Percentiles rank a stretch among this genome's conserved stretches.
phyloP scores from a whole-genome alignment of 441 rosid genomes.

The Manihot esculenta region DNA sequence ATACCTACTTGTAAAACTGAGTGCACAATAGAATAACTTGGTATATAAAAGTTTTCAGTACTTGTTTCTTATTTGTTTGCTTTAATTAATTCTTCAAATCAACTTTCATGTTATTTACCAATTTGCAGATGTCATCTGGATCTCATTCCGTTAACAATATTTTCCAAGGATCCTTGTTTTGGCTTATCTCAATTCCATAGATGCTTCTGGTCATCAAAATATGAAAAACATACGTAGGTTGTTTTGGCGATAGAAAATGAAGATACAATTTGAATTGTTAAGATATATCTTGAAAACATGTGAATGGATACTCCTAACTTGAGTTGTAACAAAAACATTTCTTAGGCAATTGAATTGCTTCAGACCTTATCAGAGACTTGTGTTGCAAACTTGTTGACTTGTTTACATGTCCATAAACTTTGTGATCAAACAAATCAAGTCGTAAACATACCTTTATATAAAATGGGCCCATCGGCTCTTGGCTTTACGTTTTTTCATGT shows the following conservation, averaged over 20 bases:
- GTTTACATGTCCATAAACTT: not conserved
- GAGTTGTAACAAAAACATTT: not conserved
- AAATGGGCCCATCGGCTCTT: too few relatives aligned
- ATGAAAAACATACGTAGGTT: not conserved
- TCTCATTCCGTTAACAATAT: not conserved
- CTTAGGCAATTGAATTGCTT: not conserved
- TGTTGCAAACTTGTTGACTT: not conserved
- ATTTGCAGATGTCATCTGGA: not conserved
- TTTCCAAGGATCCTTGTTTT: not conserved
- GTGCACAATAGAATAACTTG: not conserved
- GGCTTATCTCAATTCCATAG: not conserved
- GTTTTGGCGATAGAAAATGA: not conserved
- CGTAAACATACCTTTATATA: too few relatives aligned
- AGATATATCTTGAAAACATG: not conserved
- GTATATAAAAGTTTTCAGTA: not conserved
- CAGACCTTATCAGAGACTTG: not conserved
- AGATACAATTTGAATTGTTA: not conserved
- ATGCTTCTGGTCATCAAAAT: not conserved
- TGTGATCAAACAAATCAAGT: too few relatives aligned
- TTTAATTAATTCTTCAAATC: too few relatives aligned
- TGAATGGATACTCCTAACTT: not conserved
- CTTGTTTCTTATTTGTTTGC: not conserved
- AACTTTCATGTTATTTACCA: not conserved
- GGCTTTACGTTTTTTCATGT: too few relatives aligned
- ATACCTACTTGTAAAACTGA: not conserved